Conservation (phyloP, 768 basidiomycete species). For the Hericium alpestre region DNA sequence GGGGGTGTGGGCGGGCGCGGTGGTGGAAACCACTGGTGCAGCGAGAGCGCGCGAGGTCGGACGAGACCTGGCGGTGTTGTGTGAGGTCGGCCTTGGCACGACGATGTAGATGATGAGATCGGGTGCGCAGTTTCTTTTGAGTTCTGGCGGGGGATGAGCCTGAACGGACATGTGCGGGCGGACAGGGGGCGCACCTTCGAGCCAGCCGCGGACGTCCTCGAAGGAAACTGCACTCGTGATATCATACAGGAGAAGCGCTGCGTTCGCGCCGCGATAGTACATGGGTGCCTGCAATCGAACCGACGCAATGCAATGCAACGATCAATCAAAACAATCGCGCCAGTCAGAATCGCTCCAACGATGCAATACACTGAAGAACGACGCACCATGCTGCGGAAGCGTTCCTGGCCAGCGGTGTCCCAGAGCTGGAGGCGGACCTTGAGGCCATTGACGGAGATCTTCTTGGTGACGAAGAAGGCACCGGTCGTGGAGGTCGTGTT, state of each 20-base stretch:
- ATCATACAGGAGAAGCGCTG: constrained; percentile 90
- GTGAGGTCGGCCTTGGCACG: constrained; percentile 79
- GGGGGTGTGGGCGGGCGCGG: constrained; percentile 59
- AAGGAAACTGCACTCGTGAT: constrained; percentile 84
- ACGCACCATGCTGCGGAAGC: constrained; percentile 81
- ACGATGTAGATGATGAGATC: constrained; percentile 93
- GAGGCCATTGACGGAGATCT: constrained; percentile 73
- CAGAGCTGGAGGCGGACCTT: constrained; percentile 82
- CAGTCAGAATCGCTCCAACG: constrained; percentile 8
- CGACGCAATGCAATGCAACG: too few species aligned
- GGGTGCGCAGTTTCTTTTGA: constrained; percentile 80
- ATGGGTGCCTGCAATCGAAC: constrained; percentile 62
- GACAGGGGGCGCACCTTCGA: constrained; percentile 49
- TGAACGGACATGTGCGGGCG: neutral
- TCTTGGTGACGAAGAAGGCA: constrained; percentile 90
- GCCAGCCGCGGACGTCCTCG: constrained; percentile 86
- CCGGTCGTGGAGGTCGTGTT: constrained; percentile 86
- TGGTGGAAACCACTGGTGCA: constrained; percentile 84
- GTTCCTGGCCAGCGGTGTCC: constrained; percentile 92
- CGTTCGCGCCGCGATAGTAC: constrained; percentile 95
- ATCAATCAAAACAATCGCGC: neutral
- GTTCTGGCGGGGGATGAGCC: constrained; percentile 36
- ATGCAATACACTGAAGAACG: neutral
- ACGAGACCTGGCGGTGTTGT: constrained; percentile 61
- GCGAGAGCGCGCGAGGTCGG: constrained; percentile 73